Percentiles rank a stretch among this genome's conserved stretches.
phyloP scores from a whole-genome alignment of 1,139 yeast genomes.

The Saccharomyces hybrid region DNA sequence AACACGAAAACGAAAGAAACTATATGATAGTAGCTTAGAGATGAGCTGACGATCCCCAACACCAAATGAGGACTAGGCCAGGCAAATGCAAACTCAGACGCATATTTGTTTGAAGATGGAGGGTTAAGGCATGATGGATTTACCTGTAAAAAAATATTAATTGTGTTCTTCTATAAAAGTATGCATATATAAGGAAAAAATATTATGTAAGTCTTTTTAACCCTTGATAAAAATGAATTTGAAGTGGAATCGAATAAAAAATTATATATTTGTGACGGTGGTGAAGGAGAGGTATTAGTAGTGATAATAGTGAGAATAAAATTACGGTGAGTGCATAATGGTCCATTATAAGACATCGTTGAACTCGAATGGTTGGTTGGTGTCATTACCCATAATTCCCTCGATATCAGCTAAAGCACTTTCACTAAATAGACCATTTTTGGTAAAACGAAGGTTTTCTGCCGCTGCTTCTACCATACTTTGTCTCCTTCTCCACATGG shows the following conservation, averaged over 20 bases:
- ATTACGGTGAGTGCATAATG: not conserved
- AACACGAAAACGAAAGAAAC: slow-evolving; percentile 2
- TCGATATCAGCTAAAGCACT: slow-evolving; percentile 65
- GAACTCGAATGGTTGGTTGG: slow-evolving; percentile 20
- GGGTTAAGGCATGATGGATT: not conserved
- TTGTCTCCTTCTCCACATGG: slow-evolving; percentile 42
- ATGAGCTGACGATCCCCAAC: not conserved
- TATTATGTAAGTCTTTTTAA: not conserved
- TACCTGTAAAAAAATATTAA: not conserved
- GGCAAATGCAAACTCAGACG: not conserved
- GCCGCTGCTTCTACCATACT: slow-evolving; percentile 67
- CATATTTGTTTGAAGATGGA: not conserved
- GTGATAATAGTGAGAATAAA: not conserved
- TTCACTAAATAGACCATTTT: slow-evolving; percentile 67
- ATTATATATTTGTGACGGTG: not conserved
- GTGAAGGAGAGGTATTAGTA: not conserved
- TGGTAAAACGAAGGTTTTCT: slow-evolving; percentile 66
- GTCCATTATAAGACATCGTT: slow-evolving; percentile 21
- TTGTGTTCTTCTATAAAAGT: not conserved
- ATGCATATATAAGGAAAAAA: not conserved
- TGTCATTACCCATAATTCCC: slow-evolving; percentile 34
- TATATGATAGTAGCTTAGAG: not conserved
- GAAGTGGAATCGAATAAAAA: not conserved
- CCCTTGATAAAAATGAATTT: not conserved
- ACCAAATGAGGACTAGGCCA: not conserved